Evolutionary conservation across 371 early-diverging fungal species (phyloP).

Genomic region (Actinomucor elegans): DNA sequence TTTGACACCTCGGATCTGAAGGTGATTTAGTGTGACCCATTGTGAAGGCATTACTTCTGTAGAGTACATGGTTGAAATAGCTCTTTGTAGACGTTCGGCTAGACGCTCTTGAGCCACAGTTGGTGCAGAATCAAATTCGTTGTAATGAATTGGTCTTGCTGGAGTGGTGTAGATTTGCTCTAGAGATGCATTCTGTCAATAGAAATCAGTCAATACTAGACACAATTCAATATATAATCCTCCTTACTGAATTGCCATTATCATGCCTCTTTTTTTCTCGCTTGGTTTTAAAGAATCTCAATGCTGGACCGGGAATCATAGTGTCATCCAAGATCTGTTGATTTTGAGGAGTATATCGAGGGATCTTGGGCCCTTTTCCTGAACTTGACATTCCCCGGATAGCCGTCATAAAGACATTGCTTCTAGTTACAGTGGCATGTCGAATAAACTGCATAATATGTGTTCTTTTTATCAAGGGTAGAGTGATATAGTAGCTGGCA

Average conservation of each 20-base stretch:
- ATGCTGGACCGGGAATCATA: conserved; percentile 43
- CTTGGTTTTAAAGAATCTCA: conserved; percentile 32
- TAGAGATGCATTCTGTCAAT: too few species aligned
- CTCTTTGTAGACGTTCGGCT: conserved; percentile 37
- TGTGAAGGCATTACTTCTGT: conserved; percentile 31
- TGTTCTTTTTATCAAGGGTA: too few species aligned
- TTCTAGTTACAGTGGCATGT: not conserved
- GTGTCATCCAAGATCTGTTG: conserved; percentile 23
- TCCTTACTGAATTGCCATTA: not conserved
- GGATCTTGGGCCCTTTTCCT: not conserved
- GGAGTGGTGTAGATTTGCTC: conserved; percentile 24
- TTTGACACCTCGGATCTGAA: conserved; percentile 30
- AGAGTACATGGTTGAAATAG: conserved; percentile 32
- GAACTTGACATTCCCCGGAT: not conserved
- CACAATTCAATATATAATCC: not conserved
- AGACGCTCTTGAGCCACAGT: conserved; percentile 32
- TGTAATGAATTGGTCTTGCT: conserved; percentile 24
- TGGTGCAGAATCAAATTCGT: conserved; percentile 34
- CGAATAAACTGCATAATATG: conserved; percentile 5
- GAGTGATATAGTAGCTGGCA: not conserved
- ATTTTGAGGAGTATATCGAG: conserved; percentile 15
- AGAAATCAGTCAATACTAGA: too few species aligned
- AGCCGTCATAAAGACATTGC: not conserved
- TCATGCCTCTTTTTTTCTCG: not conserved
- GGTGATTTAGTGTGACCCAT: conserved; percentile 23